Evolutionary conservation across 306 rosid genomes (phyloP).

Genomic region (Vigna unguiculata): DNA sequence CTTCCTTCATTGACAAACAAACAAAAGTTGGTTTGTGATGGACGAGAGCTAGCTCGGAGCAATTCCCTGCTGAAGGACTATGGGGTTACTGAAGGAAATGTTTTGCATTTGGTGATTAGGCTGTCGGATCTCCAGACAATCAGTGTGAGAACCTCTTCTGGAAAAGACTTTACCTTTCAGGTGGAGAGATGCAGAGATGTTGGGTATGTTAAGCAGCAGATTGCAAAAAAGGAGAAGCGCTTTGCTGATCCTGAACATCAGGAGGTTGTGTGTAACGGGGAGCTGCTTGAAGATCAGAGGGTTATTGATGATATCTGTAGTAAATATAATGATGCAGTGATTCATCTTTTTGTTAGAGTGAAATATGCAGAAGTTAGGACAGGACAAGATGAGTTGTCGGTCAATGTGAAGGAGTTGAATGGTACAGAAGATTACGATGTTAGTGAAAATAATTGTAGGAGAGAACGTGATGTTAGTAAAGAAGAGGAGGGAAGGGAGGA

Average conservation of each 20-base stretch:
- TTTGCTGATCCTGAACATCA: constrained; percentile 78
- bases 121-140: constrained; percentile 83
- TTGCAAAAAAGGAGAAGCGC: constrained; percentile 67
- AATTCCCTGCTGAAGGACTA: constrained; percentile 80
- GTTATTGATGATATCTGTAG: constrained; percentile 77
- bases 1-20: constrained; percentile 71
- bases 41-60: constrained; percentile 84
- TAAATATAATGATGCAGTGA: constrained; percentile 71
- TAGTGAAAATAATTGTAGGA: constrained; percentile 45
- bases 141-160: constrained; percentile 69
- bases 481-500: constrained; percentile 45
- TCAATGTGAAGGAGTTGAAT: constrained; percentile 59
- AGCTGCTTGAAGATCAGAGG: constrained; percentile 79
- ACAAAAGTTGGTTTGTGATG: constrained; percentile 89
- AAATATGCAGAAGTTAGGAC: constrained; percentile 73
- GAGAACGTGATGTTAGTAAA: constrained; percentile 49
- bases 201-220: constrained; percentile 78
- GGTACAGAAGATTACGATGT: constrained; percentile 44
- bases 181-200: constrained; percentile 83
- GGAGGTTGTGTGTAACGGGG: constrained; percentile 83
- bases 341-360: constrained; percentile 66
- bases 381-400: constrained; percentile 76
- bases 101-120: constrained; percentile 85
- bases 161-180: constrained; percentile 73
- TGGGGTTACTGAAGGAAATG: constrained; percentile 82